Conservation (phyloP, 2,329 filamentous ascomycete species). For the Ophiosphaerella narmari region DNA sequence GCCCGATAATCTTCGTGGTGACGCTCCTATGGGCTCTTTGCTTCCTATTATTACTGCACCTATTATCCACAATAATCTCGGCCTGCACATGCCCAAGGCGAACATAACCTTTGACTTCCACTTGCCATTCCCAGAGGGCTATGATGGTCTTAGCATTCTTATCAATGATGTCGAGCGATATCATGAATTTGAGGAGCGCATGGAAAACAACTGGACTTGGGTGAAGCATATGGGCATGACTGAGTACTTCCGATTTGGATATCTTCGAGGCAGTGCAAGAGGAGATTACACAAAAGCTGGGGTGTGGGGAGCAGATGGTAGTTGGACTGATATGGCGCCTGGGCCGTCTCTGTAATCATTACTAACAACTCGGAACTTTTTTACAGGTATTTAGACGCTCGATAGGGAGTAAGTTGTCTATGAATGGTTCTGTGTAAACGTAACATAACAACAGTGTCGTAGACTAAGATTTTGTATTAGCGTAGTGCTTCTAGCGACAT, state of each 20-base stretch:
- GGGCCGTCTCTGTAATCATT: conserved; percentile 53
- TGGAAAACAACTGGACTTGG: conserved; percentile 61
- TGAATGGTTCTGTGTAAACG: too few species aligned
- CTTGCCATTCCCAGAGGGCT: conserved; percentile 54
- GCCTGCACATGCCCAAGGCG: conserved; percentile 47
- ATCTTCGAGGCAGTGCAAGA: conserved; percentile 66
- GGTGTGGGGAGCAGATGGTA: conserved; percentile 66
- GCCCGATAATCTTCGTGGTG: conserved; percentile 67
- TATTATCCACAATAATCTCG: conserved; percentile 52
- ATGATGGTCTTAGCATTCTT: conserved; percentile 77
- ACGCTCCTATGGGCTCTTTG: conserved; percentile 58
- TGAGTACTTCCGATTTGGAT: conserved; percentile 80
- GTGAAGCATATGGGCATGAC: conserved; percentile 55
- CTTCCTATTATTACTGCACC: conserved; percentile 56
- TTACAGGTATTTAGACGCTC: too few species aligned
- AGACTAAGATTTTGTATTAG: too few species aligned
- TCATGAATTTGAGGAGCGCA: conserved; percentile 65
- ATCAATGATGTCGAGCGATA: conserved; percentile 87
- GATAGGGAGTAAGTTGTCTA: too few species aligned
- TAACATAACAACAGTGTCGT: too few species aligned
- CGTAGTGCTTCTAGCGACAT: too few species aligned
- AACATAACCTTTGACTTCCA: conserved; percentile 69
- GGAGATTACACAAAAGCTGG: conserved; percentile 79
- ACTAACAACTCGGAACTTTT: too few species aligned
- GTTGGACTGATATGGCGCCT: conserved; percentile 68